Evolutionary conservation across 1,139 yeast genomes (phyloP).

Genomic region (Blastobotrys proliferans): DNA sequence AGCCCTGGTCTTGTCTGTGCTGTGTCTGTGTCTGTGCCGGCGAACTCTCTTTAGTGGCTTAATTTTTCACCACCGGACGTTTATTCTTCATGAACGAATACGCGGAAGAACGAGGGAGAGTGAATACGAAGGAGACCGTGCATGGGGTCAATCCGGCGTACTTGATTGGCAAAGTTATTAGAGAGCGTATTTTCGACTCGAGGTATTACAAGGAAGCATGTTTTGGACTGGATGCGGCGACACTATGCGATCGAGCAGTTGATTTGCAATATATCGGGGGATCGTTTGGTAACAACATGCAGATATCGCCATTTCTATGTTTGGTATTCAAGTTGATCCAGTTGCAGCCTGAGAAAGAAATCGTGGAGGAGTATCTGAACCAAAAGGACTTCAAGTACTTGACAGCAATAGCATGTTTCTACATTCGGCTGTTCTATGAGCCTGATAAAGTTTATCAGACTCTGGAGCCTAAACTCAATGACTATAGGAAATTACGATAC

Average conservation of each 20-base stretch:
- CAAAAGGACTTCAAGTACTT: slow-evolving; percentile 66
- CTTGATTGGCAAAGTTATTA: slow-evolving; percentile 60
- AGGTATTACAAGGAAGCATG: slow-evolving; percentile 65
- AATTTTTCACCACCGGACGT: not conserved
- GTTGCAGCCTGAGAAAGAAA: slow-evolving; percentile 53
- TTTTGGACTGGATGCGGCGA: slow-evolving; percentile 52
- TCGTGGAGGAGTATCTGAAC: slow-evolving; percentile 47
- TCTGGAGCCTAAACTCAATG: slow-evolving; percentile 50
- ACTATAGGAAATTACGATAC: slow-evolving; percentile 50
- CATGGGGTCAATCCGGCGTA: slow-evolving; percentile 49
- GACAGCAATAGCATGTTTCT: slow-evolving; percentile 56
- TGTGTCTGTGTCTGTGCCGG: too few species aligned
- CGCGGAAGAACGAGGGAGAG: slow-evolving; percentile 36
- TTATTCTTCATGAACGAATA: not conserved
- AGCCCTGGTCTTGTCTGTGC: too few species aligned
- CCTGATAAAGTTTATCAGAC: slow-evolving; percentile 45
- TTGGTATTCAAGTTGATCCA: slow-evolving; percentile 60
- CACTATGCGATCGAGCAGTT: slow-evolving; percentile 47
- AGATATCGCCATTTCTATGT: slow-evolving; percentile 64
- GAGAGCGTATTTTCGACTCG: slow-evolving; percentile 66
- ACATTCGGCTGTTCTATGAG: slow-evolving; percentile 49
- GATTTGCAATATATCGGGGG: slow-evolving; percentile 44
- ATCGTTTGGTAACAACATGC: slow-evolving; percentile 42
- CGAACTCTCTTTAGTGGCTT: not conserved
- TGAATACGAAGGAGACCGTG: slow-evolving; percentile 30